A percentile compares a stretch with the other conserved stretches of the same genome.
Evolutionary conservation across 2,329 filamentous ascomycete genomes (phyloP).

Genomic region (Talaromyces sp.): DNA sequence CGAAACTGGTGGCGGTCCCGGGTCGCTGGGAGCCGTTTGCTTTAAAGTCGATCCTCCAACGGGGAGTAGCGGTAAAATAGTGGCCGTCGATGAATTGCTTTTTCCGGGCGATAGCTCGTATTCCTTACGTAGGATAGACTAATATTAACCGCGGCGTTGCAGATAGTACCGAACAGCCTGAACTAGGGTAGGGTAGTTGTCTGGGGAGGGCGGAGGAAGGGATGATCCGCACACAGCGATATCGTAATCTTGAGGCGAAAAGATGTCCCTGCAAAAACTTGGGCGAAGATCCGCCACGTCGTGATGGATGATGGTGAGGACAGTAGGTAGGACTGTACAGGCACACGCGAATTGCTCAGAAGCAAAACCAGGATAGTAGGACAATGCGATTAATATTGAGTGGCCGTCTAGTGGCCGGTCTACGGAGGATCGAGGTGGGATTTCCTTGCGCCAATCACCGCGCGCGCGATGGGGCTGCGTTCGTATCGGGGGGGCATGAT

Average conservation of each 20-base stretch:
- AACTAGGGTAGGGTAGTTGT: neutral
- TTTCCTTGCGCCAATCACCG: neutral
- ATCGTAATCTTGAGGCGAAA: constrained; percentile 11
- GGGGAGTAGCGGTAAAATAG: constrained; percentile 3
- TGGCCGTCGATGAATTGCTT: neutral
- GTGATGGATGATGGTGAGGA: neutral
- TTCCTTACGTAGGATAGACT: neutral
- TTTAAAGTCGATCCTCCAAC: constrained; percentile 4
- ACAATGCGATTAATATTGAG: too few relatives aligned
- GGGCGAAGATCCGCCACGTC: neutral
- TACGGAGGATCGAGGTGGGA: constrained; percentile 1
- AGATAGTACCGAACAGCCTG: neutral
- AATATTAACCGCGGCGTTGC: neutral
- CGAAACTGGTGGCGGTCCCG: constrained; percentile 1
- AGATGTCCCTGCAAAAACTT: neutral
- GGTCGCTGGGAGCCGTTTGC: neutral
- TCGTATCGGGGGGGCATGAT: neutral
- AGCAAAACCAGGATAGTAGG: neutral
- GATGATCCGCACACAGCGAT: constrained; percentile 6
- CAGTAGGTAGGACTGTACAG: neutral
- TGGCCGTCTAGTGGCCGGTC: neutral
- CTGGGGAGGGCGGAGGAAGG: constrained; percentile 6
- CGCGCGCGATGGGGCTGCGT: neutral
- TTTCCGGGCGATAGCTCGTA: constrained; percentile 8
- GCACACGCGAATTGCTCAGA: neutral